These are phyloP conservation scores for Pontederia crassipes DNA, from an alignment of 176 grass and related monocot genomes.

Conservation along the genomic window DNA sequence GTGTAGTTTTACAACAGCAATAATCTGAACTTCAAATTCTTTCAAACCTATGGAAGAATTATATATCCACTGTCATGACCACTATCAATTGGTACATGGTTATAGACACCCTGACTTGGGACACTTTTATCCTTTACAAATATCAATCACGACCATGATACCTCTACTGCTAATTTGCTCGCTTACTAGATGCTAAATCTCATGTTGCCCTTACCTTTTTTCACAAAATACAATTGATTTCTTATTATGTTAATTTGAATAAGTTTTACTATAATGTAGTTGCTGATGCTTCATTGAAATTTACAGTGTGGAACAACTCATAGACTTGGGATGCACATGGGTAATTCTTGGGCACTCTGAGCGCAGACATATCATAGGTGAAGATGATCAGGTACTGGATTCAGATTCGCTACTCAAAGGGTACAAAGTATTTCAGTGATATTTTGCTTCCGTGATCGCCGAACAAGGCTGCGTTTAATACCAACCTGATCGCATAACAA, in stretches of 20 bases:
- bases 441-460: not conserved
- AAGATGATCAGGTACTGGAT: conserved; percentile 58
- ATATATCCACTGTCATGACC: no score
- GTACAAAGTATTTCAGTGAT: conserved; percentile 8
- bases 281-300: conserved; percentile 2
- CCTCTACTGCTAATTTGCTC: not conserved
- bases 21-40: no score
- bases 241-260: not conserved
- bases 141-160: not conserved
- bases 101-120: no score
- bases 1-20: no score
- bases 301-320: conserved; percentile 74
- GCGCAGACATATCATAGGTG: conserved; percentile 77
- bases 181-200: conserved; percentile 4
- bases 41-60: no score
- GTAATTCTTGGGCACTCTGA: conserved; percentile 96
- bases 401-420: not conserved
- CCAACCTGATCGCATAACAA: conserved; percentile 10
- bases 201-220: not conserved
- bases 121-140: no score
- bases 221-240: not conserved
- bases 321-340: conserved; percentile 88
- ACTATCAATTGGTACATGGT: no score
- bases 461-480: not conserved
- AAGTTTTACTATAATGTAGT: conserved; percentile 1